phyloP scores from a whole-genome alignment of 2,329 filamentous ascomycete species.

The Fusarium veterinarium region DNA sequence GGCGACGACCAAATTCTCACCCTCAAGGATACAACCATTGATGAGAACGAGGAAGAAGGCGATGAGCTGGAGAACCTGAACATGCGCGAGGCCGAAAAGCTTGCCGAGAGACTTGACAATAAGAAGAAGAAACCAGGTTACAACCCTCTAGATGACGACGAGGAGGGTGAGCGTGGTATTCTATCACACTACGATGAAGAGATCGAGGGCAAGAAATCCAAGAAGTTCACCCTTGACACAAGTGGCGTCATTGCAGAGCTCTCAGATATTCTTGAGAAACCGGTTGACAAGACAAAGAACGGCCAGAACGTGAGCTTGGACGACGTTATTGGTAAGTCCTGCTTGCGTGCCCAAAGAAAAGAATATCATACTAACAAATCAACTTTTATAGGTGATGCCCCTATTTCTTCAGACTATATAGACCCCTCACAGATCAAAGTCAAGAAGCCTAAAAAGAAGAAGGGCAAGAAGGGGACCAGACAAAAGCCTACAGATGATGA shows the following conservation, averaged over 20 bases:
- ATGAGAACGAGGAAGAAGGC: constrained; percentile 84
- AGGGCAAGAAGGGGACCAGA: constrained; percentile 81
- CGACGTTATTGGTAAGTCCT: constrained; percentile 70
- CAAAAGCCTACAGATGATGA: constrained; percentile 75
- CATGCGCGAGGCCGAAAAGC: constrained; percentile 76
- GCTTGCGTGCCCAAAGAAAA: background rate
- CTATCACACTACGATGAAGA: constrained; percentile 96
- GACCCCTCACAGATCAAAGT: constrained; percentile 89
- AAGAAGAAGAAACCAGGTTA: constrained; percentile 94
- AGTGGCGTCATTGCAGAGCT: constrained; percentile 76
- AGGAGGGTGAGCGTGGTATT: constrained; percentile 73
- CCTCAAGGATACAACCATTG: constrained; percentile 90
- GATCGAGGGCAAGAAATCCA: constrained; percentile 88
- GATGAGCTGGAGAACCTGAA: constrained; percentile 88
- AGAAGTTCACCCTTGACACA: constrained; percentile 87
- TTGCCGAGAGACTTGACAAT: constrained; percentile 80
- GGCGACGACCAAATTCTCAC: constrained; percentile 90
- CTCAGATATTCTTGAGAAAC: constrained; percentile 64
- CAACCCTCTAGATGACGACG: constrained; percentile 81
- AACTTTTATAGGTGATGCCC: constrained; percentile 41
- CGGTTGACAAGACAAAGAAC: constrained; percentile 68
- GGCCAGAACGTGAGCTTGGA: constrained; percentile 82
- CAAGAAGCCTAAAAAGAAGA: constrained; percentile 96
- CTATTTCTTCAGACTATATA: constrained; percentile 82
- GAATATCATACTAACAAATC: constrained; percentile 14